Evolutionary conservation across 2,329 filamentous ascomycete species (phyloP).

Genomic region (Scytalidium sp.): DNA sequence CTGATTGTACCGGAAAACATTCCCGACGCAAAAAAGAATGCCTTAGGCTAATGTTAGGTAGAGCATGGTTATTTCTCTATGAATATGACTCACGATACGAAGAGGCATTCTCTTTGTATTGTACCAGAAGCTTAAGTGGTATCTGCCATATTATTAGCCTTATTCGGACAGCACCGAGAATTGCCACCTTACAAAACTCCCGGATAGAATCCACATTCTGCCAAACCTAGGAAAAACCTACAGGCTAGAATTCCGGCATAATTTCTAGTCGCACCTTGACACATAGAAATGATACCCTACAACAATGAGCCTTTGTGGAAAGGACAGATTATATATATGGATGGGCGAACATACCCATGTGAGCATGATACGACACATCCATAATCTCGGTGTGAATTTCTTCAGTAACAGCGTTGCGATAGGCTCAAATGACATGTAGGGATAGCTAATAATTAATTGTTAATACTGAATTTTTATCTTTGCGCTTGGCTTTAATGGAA

Average conservation of each 20-base stretch:
- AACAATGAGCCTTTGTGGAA: background rate
- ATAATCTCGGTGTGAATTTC: conserved; percentile 26
- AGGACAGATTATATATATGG: background rate
- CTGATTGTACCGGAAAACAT: conserved; percentile 31
- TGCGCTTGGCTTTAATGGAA: background rate
- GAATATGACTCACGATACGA: conserved; percentile 19
- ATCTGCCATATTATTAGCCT: conserved; percentile 8
- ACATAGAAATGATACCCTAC: conserved; percentile 19
- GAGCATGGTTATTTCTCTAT: background rate
- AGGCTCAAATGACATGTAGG: conserved; percentile 33
- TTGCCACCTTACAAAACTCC: conserved; percentile 4
- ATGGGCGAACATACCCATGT: conserved; percentile 19
- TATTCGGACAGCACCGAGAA: background rate
- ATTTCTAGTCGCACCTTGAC: conserved; percentile 16
- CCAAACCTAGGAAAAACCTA: conserved; percentile 16
- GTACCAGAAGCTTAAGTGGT: conserved; percentile 31
- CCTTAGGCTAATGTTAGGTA: conserved; percentile 8
- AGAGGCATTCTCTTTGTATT: conserved; percentile 28
- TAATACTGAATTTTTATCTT: background rate
- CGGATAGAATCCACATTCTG: conserved; percentile 18
- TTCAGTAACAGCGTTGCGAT: conserved; percentile 33
- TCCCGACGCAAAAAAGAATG: conserved; percentile 31
- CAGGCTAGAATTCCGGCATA: conserved; percentile 14
- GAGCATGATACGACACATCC: conserved; percentile 24
- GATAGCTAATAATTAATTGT: conserved; percentile 18